Evolutionary conservation across 2,329 filamentous ascomycete genomes (phyloP), one percentile per base, ranked within the genome.

Genomic region (Colletotrichum lini): DNA sequence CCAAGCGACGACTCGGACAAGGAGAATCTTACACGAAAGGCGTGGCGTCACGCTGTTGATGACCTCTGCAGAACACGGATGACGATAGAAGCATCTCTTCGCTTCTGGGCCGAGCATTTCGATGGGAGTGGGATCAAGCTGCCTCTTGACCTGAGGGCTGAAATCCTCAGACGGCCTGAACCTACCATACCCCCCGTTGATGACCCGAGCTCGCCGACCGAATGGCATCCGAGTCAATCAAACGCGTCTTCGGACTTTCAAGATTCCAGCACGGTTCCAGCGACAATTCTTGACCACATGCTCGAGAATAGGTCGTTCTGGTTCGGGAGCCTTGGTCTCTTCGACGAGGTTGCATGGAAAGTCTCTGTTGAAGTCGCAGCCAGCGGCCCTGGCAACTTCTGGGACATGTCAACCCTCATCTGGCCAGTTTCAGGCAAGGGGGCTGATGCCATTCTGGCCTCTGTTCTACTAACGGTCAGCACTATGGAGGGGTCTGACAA

Each of bases 31-130:
- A 9, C 50, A 50, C 66, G 66, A 1, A 64, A 57, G 53, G 60
- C 45, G 30, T 68, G 66, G 66, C 44, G 59, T 4, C 66, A 64
- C 38, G 58, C 50, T 3, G 35, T 68, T 2, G 52, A 64, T 5
- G 42, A 47, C 9, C 44, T 68, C 13, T 44, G 30, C 6, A 52
- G 58, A 26, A 0, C 1, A n/a, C 60, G 0, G 35, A 67, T 1
- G 63, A 60, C 75, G 12, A 70, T 71, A n/a, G 69, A 69, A 2
- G 69, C 78, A 23, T 44, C 59, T 16, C 16, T 58, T 7, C 44
- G 35, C 13, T 57, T 64, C n/a, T 68, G 52, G 66, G 10, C 18
- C 8, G 4, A 53, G 4, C 23, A 35, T 1, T 68, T 68, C 5
- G 13, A 23, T 1, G 12, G 30, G 3, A 49, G 15, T 26, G 6